Evolutionary conservation across 257 asterid species (phyloP).

Genomic region (Thymus mandschuricus): DNA sequence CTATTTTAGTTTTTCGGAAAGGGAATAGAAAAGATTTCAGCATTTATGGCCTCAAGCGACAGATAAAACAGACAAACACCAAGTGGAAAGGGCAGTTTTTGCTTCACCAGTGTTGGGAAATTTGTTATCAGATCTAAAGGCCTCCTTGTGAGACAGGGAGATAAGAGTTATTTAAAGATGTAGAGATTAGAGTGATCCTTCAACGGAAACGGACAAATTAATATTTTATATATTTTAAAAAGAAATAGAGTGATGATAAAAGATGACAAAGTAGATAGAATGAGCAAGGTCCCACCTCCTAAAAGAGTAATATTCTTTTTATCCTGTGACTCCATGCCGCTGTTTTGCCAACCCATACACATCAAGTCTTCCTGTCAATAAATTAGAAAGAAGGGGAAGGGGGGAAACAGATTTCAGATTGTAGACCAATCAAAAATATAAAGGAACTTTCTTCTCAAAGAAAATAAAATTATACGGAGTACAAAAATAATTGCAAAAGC

Average conservation of each 20-base stretch:
- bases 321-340: constrained; percentile 72
- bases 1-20: neutral
- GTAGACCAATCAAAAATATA: constrained; percentile 14
- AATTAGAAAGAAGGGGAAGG: neutral
- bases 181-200: constrained; percentile 1
- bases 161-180: neutral
- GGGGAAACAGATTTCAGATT: constrained; percentile 5
- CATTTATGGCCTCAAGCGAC: neutral
- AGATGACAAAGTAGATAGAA: constrained; percentile 19
- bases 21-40: neutral
- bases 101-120: constrained; percentile 5
- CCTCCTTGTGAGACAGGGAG: constrained; percentile 8
- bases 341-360: constrained; percentile 98
- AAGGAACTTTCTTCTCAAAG: constrained; percentile 13
- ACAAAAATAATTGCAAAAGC: neutral
- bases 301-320: constrained; percentile 77
- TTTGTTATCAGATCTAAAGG: constrained; percentile 20
- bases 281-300: constrained; percentile 66
- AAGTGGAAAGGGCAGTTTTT: constrained; percentile 20
- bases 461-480: neutral
- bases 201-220: neutral
- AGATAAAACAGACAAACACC: constrained; percentile 10
- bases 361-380: constrained; percentile 75
- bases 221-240: neutral
- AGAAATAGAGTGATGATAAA: constrained; percentile 7